These are phyloP conservation scores for Entomortierella beljakovae DNA, from an alignment of 192 early-diverging fungal genomes.

Conservation along the genomic window DNA sequence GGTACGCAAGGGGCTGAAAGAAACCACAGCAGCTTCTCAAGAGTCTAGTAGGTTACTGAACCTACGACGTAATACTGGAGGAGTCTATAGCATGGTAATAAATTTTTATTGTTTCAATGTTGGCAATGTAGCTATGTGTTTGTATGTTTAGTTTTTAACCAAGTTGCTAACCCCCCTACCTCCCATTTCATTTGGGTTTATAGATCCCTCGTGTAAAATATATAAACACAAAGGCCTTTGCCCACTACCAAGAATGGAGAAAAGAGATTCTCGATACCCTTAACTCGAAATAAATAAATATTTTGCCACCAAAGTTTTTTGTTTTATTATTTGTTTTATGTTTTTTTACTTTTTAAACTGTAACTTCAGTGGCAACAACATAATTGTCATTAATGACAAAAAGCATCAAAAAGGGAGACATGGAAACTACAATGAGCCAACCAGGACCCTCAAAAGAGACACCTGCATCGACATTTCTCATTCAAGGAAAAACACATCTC, in stretches of 20 bases:
- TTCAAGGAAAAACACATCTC: conserved; percentile 30
- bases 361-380: no score
- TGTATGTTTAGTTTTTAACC: neutral
- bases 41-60: neutral
- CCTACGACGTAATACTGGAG: conserved; percentile 30
- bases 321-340: no score
- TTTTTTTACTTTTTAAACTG: neutral
- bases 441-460: neutral
- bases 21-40: conserved; percentile 1
- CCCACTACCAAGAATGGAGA: conserved; percentile 40
- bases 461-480: conserved; percentile 3
- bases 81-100: conserved; percentile 50
- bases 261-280: conserved; percentile 6
- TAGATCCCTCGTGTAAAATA: conserved; percentile 49
- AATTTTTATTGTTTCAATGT: neutral
- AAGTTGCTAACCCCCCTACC: neutral
- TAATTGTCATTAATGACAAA: neutral
- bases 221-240: conserved; percentile 24
- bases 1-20: conserved; percentile 17
- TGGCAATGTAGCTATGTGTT: neutral
- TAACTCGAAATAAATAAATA: neutral
- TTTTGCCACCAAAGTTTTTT: conserved; percentile 9
- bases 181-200: neutral
- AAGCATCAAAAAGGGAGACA: neutral
- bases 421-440: conserved; percentile 1